phyloP scores from a whole-genome alignment of 1,284 basidiomycete species.

The Cryptococcus floricola region DNA sequence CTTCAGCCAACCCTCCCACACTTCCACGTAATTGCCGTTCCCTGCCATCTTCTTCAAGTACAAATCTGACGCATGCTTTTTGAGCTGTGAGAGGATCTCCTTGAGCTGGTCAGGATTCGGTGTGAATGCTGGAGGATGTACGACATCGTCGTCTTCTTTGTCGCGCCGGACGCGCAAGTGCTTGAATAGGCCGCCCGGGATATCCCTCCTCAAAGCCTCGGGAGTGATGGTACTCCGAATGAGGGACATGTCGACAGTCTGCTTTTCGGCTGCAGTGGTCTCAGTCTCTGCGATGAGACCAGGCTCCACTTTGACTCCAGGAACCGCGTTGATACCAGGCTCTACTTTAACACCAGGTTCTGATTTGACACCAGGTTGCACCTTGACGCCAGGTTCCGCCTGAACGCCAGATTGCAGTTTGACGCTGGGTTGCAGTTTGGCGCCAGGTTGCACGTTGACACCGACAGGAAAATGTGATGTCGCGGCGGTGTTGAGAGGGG shows the following conservation, averaged over 20 bases:
- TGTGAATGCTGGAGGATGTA: conserved; percentile 12
- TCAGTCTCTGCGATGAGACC: too few relatives aligned
- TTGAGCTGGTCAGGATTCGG: conserved; percentile 24
- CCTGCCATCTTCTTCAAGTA: conserved; percentile 33
- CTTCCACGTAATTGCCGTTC: conserved; percentile 19
- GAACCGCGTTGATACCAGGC: too few relatives aligned
- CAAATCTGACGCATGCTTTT: conserved; percentile 17
- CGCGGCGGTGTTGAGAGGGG: too few relatives aligned
- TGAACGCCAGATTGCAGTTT: too few relatives aligned
- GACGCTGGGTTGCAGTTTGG: too few relatives aligned
- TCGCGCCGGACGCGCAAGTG: conserved; percentile 14
- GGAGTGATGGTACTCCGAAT: conserved; percentile 10
- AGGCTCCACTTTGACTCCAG: too few relatives aligned
- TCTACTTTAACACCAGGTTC: too few relatives aligned
- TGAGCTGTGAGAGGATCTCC: conserved; percentile 22
- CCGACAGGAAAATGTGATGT: too few relatives aligned
- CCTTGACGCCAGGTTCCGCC: too few relatives aligned
- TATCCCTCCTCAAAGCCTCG: conserved; percentile 10
- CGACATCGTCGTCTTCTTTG: conserved; percentile 2
- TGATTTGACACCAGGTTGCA: too few relatives aligned
- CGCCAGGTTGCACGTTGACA: too few relatives aligned
- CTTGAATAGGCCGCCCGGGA: conserved; percentile 27
- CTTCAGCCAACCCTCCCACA: conserved; percentile 24
- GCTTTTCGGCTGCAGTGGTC: too few relatives aligned
- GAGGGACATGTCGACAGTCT: conserved; percentile 3